phyloP scores from a whole-genome alignment of 768 basidiomycete genomes.

The Suillus subaureus region DNA sequence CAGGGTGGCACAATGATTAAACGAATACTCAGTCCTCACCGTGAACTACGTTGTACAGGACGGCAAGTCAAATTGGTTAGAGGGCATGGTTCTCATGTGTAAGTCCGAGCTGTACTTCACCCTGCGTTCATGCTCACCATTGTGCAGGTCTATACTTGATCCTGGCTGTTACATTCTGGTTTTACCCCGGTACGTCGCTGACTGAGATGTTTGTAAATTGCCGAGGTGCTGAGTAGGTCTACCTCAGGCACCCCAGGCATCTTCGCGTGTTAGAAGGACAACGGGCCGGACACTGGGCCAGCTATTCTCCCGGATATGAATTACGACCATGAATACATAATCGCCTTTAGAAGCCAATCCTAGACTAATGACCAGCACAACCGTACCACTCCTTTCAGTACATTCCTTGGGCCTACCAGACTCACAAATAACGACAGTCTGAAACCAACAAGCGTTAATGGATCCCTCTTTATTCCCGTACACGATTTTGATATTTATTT shows the following conservation, averaged over 20 bases:
- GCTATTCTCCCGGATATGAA: background rate
- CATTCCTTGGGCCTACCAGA: background rate
- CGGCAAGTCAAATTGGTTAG: slow-evolving; percentile 92
- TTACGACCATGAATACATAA: background rate
- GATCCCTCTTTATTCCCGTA: too few species aligned
- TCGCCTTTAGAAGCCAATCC: background rate
- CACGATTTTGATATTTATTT: background rate
- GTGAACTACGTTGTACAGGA: slow-evolving; percentile 87
- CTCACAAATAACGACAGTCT: background rate
- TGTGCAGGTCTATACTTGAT: slow-evolving; percentile 54
- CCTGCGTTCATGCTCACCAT: slow-evolving; percentile 4
- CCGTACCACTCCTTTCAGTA: background rate
- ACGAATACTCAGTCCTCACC: slow-evolving; percentile 57
- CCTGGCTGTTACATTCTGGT: slow-evolving; percentile 57
- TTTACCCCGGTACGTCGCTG: slow-evolving; percentile 44
- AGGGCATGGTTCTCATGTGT: slow-evolving; percentile 81
- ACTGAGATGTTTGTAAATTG: background rate
- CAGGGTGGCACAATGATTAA: slow-evolving; percentile 32
- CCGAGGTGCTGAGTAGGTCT: slow-evolving; percentile 3
- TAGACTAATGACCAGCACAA: background rate
- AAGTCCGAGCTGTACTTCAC: slow-evolving; percentile 15
- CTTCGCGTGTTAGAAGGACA: background rate
- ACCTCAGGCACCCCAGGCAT: slow-evolving; percentile 6
- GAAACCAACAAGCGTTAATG: background rate
- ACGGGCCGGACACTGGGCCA: background rate